Percentiles rank a stretch among this genome's conserved stretches.
These are phyloP conservation scores for Phytopythium chamaehyphon DNA, from an alignment of 352 stramenopile genomes.

Conservation along the genomic window DNA sequence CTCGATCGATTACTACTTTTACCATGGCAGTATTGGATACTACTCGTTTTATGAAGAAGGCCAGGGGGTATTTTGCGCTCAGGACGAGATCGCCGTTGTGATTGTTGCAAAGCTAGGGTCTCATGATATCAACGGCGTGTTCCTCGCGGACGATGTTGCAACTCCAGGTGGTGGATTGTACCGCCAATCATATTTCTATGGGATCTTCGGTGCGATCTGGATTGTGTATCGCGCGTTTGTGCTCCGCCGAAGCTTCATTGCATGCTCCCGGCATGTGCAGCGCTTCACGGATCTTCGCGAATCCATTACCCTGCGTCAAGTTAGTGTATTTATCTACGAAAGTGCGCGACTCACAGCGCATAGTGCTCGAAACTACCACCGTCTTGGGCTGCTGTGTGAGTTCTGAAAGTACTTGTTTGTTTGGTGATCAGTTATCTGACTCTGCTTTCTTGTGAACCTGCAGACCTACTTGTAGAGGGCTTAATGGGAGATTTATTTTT, in stretches of 20 bases:
- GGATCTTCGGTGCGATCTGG: conserved; percentile 12
- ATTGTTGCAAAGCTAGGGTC: conserved; percentile 12
- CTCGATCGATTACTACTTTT: conserved; percentile 19
- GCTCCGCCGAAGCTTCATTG: conserved; percentile 13
- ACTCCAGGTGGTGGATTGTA: conserved; percentile 7
- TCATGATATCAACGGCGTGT: conserved; percentile 11
- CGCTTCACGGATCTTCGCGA: neutral
- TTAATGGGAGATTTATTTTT: conserved; percentile 26
- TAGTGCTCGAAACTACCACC: conserved; percentile 16
- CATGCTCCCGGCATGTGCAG: conserved; percentile 3
- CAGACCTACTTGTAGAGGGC: conserved; percentile 14
- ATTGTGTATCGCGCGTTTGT: conserved; percentile 19
- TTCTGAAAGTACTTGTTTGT: too few relatives aligned
- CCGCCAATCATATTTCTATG: conserved; percentile 20
- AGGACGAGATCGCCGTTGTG: conserved; percentile 17
- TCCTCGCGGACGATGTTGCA: conserved; percentile 9
- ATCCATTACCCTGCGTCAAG: neutral
- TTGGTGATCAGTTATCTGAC: too few relatives aligned
- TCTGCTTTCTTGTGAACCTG: too few relatives aligned
- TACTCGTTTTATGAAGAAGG: conserved; percentile 27
- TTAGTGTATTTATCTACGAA: conserved; percentile 15
- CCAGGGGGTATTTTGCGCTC: conserved; percentile 10
- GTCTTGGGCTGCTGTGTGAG: conserved; percentile 7
- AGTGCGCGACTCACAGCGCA: conserved; percentile 5
- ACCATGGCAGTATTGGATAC: conserved; percentile 22